Percentiles rank a stretch among this genome's conserved stretches.
These are phyloP conservation scores for Maudiozyma turicensis DNA, from an alignment of 805 yeast species.

Conservation along the genomic window DNA sequence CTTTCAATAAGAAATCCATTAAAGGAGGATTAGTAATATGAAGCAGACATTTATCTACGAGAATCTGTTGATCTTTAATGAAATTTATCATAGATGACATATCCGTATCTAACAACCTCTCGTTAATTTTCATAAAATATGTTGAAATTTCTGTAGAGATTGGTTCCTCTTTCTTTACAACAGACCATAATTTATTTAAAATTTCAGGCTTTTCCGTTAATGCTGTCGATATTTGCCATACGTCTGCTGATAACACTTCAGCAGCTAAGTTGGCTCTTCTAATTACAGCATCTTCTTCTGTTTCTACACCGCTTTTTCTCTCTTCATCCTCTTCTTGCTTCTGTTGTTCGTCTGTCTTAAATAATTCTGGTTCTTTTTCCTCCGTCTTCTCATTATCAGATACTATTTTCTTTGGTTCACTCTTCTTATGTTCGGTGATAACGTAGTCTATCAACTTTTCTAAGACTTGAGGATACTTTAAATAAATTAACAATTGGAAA, in stretches of 20 bases:
- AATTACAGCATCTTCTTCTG: constrained; percentile 30
- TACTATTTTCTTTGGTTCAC: constrained; percentile 1
- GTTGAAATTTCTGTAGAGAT: constrained; percentile 71
- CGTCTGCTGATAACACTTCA: constrained; percentile 83
- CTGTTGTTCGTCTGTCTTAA: constrained; percentile 5
- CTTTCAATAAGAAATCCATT: constrained; percentile 84
- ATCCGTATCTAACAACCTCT: constrained; percentile 80
- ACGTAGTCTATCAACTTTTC: constrained; percentile 59
- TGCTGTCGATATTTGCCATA: constrained; percentile 88
- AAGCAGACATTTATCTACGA: constrained; percentile 71
- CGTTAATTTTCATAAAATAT: constrained; percentile 84
- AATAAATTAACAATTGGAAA: constrained; percentile 63
- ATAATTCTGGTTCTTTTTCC: constrained; percentile 8
- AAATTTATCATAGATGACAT: constrained; percentile 69
- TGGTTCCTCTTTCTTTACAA: constrained; percentile 59
- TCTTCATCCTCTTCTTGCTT: constrained; percentile 14
- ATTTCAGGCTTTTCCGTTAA: constrained; percentile 66
- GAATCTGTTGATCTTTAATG: constrained; percentile 52
- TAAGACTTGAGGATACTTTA: constrained; percentile 70
- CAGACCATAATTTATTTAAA: constrained; percentile 66
- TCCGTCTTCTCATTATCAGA: constrained; percentile 2
- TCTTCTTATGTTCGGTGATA: constrained; percentile 23
- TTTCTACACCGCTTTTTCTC: constrained; percentile 29
- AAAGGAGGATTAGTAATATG: constrained; percentile 90
- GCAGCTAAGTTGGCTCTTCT: constrained; percentile 65